Conservation (phyloP, 2,329 filamentous ascomycete species). For the Fusarium chlamydosporum region DNA sequence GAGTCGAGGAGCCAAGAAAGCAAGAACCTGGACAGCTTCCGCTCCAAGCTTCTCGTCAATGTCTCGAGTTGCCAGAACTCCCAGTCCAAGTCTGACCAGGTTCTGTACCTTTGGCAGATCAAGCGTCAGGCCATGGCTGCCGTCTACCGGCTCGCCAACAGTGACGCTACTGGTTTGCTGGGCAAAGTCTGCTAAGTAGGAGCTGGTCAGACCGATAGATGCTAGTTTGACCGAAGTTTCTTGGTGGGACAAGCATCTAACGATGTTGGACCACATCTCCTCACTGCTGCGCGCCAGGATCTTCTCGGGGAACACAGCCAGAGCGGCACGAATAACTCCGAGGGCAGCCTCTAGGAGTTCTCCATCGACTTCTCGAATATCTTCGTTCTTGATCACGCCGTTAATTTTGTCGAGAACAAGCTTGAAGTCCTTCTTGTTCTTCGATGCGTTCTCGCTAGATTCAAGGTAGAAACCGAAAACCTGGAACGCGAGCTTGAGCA, state of each 20-base stretch:
- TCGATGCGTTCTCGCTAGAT: conserved; percentile 68
- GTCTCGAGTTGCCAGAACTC: conserved; percentile 71
- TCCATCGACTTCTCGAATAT: conserved; percentile 70
- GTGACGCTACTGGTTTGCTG: conserved; percentile 66
- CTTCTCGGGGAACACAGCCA: conserved; percentile 73
- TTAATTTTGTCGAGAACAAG: conserved; percentile 71
- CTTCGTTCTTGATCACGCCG: conserved; percentile 67
- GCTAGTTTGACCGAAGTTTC: conserved; percentile 82
- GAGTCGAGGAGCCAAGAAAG: conserved; percentile 79
- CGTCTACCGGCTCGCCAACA: conserved; percentile 70
- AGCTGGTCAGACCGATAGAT: conserved; percentile 79
- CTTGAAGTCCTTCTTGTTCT: conserved; percentile 76
- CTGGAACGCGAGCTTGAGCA: conserved; percentile 82
- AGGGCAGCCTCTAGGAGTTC: conserved; percentile 82
- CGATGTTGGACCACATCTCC: conserved; percentile 79
- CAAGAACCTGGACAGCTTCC: conserved; percentile 83
- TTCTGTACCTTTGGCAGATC: conserved; percentile 73
- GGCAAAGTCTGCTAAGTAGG: conserved; percentile 86
- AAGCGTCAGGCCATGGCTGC: conserved; percentile 79
- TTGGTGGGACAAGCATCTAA: conserved; percentile 77
- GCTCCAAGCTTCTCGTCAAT: conserved; percentile 81
- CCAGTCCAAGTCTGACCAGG: conserved; percentile 65
- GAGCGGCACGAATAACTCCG: conserved; percentile 76
- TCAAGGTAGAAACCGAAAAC: conserved; percentile 89
- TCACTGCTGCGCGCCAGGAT: conserved; percentile 72